Percentiles rank a stretch among this genome's conserved stretches.
Evolutionary conservation across 495 filamentous ascomycete species (phyloP).

Genomic region (Barbatosphaeria neglecta): DNA sequence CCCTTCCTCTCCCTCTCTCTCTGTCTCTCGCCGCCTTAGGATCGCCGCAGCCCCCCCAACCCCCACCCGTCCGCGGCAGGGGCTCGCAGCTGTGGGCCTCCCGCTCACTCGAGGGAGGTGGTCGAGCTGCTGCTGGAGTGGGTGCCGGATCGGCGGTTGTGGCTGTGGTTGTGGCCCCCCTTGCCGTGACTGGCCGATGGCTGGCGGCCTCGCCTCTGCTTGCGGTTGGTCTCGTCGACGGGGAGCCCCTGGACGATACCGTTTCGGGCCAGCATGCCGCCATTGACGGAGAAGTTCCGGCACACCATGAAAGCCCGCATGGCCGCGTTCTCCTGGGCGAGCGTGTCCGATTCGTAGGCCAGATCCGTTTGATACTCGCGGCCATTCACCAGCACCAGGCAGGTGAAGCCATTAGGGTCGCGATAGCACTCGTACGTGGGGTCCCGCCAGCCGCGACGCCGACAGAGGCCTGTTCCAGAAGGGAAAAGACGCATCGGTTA

Average conservation of each 20-base stretch:
- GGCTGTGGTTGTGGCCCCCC: conserved; percentile 17
- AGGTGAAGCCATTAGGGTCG: conserved; percentile 63
- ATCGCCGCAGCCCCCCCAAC: no score
- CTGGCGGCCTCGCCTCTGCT: conserved; percentile 34
- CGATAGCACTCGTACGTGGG: conserved; percentile 78
- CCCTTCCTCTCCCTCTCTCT: no score
- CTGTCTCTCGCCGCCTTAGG: no score
- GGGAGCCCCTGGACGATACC: conserved; percentile 82
- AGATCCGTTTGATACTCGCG: conserved; percentile 90
- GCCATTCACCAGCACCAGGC: conserved; percentile 90
- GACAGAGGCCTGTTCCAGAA: conserved; percentile 71
- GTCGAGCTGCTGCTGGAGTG: conserved; percentile 50
- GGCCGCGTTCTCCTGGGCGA: conserved; percentile 89
- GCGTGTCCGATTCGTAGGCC: conserved; percentile 63
- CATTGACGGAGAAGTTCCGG: conserved; percentile 96
- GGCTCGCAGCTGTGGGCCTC: neutral
- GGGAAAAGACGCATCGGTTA: conserved; percentile 26
- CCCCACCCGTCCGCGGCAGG: neutral
- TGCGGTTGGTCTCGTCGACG: conserved; percentile 41
- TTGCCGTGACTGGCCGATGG: conserved; percentile 25
- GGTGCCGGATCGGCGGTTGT: conserved; percentile 27
- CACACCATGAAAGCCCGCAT: conserved; percentile 97
- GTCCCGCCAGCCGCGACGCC: conserved; percentile 89
- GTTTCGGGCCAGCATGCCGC: conserved; percentile 76
- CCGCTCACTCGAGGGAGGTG: conserved; percentile 36